phyloP scores from a whole-genome alignment of 306 rosid genomes.

The Gynostemma pentaphyllum region DNA sequence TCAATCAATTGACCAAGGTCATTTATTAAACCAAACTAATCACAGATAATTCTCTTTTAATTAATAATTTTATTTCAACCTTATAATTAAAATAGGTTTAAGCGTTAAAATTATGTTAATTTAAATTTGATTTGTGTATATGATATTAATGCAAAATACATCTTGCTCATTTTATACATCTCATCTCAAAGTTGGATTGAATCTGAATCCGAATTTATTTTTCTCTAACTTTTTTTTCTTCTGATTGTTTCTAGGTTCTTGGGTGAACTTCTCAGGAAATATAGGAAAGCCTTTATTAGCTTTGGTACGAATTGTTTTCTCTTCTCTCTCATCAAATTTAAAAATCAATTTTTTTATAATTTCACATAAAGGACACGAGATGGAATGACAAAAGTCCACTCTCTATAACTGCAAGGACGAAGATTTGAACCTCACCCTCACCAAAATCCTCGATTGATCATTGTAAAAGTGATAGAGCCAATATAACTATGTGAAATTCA shows the following conservation, averaged over 20 bases:
- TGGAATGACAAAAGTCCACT: too few relatives aligned
- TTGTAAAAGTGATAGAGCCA: too few relatives aligned
- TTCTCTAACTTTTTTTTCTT: background rate
- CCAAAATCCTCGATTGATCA: too few relatives aligned
- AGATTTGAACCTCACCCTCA: too few relatives aligned
- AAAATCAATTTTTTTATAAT: background rate
- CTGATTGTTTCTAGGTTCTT: constrained; percentile 43
- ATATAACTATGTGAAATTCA: too few relatives aligned
- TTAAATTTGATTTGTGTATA: background rate
- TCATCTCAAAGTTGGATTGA: background rate
- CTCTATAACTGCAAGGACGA: too few relatives aligned
- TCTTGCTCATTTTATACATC: background rate
- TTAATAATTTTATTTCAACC: background rate
- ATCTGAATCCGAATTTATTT: background rate
- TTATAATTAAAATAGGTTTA: background rate
- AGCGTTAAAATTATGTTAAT: background rate
- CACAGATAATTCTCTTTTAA: background rate
- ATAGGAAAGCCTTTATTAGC: constrained; percentile 66
- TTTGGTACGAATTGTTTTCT: constrained; percentile 41
- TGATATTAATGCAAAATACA: background rate
- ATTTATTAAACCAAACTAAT: background rate
- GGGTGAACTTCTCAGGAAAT: constrained; percentile 74
- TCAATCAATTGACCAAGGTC: constrained; percentile 74
- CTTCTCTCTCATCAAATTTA: background rate
- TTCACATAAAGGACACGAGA: too few relatives aligned